A percentile compares a stretch with the other conserved stretches of the same genome.
Conservation (phyloP, 2,329 filamentous ascomycete genomes). For the Stenocarpella maydis region DNA sequence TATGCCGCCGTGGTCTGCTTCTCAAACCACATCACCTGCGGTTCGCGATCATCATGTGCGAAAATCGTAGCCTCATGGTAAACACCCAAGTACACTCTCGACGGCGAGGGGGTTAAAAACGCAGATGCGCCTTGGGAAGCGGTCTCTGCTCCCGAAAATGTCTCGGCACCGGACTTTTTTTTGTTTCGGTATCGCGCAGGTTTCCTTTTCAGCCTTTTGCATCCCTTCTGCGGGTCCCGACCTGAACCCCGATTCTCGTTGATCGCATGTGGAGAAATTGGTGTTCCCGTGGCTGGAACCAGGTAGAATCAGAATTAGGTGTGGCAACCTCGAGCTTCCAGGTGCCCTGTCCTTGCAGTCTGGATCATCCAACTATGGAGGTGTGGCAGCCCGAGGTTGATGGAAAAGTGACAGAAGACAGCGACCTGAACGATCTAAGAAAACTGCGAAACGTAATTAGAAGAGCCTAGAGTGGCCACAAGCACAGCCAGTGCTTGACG, state of each 20-base stretch:
- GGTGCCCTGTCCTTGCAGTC: background rate
- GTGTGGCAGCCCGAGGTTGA: background rate
- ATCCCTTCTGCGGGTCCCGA: conserved; percentile 6
- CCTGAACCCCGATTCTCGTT: conserved; percentile 24
- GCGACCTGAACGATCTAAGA: conserved; percentile 14
- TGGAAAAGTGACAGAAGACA: background rate
- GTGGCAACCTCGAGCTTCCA: background rate
- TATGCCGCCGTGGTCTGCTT: conserved; percentile 11
- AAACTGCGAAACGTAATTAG: conserved; percentile 17
- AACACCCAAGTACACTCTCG: background rate
- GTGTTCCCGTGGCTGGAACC: background rate
- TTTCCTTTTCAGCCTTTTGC: conserved; percentile 3
- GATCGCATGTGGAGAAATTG: conserved; percentile 1
- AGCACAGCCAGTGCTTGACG: conserved; percentile 9
- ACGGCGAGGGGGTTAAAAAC: background rate
- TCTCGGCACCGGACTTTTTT: conserved; percentile 10
- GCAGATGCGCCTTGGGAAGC: conserved; percentile 7
- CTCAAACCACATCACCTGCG: conserved; percentile 7
- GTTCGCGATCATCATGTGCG: conserved; percentile 3
- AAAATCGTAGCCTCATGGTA: background rate
- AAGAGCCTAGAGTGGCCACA: conserved; percentile 11
- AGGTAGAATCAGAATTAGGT: conserved; percentile 7
- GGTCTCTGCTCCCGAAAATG: background rate
- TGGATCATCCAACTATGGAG: conserved; percentile 18
- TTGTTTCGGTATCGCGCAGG: background rate